These are phyloP conservation scores for Blastobotrys chiropterorum DNA, from an alignment of 805 yeast species.

Conservation along the genomic window DNA sequence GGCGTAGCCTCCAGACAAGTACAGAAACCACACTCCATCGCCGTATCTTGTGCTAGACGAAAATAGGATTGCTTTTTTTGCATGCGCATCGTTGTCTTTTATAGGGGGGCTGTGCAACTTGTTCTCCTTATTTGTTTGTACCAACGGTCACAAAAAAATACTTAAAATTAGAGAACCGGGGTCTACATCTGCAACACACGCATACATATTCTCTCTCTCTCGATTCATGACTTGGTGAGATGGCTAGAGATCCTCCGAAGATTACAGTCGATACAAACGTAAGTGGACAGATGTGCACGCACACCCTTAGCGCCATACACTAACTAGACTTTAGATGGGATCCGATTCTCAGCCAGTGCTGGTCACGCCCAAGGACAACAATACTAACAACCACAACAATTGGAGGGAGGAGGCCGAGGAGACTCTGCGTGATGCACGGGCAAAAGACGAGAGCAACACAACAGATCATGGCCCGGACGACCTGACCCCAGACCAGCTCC, in stretches of 20 bases:
- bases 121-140: not conserved
- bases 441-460: not conserved
- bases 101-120: not conserved
- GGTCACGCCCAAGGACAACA: not conserved
- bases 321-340: not conserved
- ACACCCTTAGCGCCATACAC: too few species aligned
- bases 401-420: not conserved
- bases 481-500: slow-evolving; percentile 17
- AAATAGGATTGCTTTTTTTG: not conserved
- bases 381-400: not conserved
- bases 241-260: slow-evolving; percentile 10
- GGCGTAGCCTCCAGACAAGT: too few species aligned
- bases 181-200: too few species aligned
- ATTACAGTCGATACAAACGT: slow-evolving; percentile 18
- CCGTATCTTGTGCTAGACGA: too few species aligned
- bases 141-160: not conserved
- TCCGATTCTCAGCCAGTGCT: not conserved
- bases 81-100: not conserved
- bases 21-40: too few species aligned
- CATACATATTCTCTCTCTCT: not conserved
- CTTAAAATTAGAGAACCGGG: too few species aligned
- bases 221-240: not conserved
- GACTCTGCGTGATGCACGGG: too few species aligned
- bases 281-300: too few species aligned
- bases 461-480: slow-evolving; percentile 8